Base-by-base conservation (phyloP, 1,139 yeast species). In the Blastobotrys proliferans region DNA sequence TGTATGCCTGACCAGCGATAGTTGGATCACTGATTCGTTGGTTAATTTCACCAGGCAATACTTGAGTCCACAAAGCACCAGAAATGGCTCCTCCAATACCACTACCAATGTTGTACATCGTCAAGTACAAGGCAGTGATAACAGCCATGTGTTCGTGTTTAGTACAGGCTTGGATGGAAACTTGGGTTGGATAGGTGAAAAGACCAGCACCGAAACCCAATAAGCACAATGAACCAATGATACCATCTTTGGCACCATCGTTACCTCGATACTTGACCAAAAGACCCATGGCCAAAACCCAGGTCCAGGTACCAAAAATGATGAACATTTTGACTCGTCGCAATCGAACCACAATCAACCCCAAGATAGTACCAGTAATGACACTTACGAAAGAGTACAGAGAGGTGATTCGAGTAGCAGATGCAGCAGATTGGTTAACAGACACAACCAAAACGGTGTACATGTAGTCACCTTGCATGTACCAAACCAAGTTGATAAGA, bases 181-280 rank as follows among this genome's bases (percentile, higher is more conserved):
- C 82, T 54, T 77, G 83, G 14, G 79, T 72, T 24, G 85, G 76
- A 57, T 80, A 81, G 17, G 85, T 77, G 66, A 80, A 80, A 61
- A 82, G 71, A 8, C 85, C 83, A 38, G 85, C 83, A 54, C 87
- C 86, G 43, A 83, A 68, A 61, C 90, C 92, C 66, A 81, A 68
- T 27, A 81, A 64, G 58, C 81, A 76, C 53, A 79, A 70, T 20
- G 80, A 76, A 30, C 84, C 90, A 57, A 83, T 79, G 45, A 82
- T 70, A 52, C 90, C 90, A 29, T 67, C 51, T 45, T 70, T 68
- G 27, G 76, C 57, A 28, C 62, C 62, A 43, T 63, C 67, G 41
- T 73, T 76, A 45, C 81, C 82, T 62, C 87, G 72, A 66, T 60
- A 81, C 49, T 71, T 71, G 54, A 72, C 66, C 48, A 82, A 67